These are phyloP conservation scores for Meyerozyma carpophila DNA, from an alignment of 1,139 yeast genomes.

Conservation along the genomic window DNA sequence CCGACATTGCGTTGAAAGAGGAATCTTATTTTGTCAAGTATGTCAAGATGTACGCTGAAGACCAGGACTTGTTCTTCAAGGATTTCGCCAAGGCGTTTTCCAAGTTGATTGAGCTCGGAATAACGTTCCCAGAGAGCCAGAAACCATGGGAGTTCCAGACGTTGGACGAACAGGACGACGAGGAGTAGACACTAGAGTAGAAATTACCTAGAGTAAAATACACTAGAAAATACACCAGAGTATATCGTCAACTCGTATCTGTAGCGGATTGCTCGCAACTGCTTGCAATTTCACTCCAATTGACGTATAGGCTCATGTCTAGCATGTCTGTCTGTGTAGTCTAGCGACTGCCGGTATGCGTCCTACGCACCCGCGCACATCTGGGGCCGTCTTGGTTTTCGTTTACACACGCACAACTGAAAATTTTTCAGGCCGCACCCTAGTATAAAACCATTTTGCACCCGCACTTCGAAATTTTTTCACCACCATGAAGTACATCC, in stretches of 20 bases:
- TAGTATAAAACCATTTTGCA: neutral
- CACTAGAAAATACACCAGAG: neutral
- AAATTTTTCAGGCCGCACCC: neutral
- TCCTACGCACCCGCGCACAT: neutral
- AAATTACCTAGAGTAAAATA: too few species aligned
- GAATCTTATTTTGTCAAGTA: slow-evolving; percentile 61
- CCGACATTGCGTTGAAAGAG: slow-evolving; percentile 71
- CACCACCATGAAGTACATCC: slow-evolving; percentile 79
- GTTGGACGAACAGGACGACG: slow-evolving; percentile 51
- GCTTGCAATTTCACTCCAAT: too few species aligned
- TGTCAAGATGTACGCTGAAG: slow-evolving; percentile 68
- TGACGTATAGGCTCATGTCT: neutral
- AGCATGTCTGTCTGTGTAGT: too few species aligned
- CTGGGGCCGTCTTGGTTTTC: neutral
- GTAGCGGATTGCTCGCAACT: neutral
- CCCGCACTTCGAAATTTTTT: slow-evolving; percentile 4
- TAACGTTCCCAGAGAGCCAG: slow-evolving; percentile 47
- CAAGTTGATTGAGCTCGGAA: slow-evolving; percentile 71
- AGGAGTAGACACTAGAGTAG: neutral
- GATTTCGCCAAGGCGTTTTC: slow-evolving; percentile 70
- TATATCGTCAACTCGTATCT: neutral
- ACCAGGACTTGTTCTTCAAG: slow-evolving; percentile 61
- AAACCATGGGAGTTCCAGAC: slow-evolving; percentile 56
- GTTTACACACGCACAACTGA: neutral
- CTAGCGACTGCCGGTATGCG: neutral